Evolutionary conservation across 2,329 filamentous ascomycete genomes (phyloP), one percentile per base, ranked within the genome.

Genomic region (Neodidymelliopsis sp.): DNA sequence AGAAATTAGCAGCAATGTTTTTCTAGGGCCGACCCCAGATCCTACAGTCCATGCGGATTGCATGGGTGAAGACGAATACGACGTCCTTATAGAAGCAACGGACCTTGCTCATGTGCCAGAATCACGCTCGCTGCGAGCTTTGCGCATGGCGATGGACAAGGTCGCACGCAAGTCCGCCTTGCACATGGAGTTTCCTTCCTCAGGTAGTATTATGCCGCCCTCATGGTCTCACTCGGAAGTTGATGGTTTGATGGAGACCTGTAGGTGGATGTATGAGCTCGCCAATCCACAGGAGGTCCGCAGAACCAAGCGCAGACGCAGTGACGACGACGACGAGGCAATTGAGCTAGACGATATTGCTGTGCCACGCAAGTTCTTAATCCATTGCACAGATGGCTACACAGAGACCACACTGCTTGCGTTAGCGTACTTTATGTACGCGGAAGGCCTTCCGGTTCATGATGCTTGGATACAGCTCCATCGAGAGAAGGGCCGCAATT

Each of bases 331-430:
- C 44, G 69, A 72, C 6, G 83, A 86, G 57, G 84, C 87, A 57
- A 79, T 81, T 43, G 74, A 76, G 34, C 84, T 87, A 79, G 61
- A 55, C 69, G 68, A 69, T 22, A 56, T 69, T 45, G 45, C 58
- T 41, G 62, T 41, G 25, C 84, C 45, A 79, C 85, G 55, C 40
- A 91, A 86, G 66, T 84, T 97, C 24, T 82, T 97, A 23, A 89
- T 99, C 29, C 93, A 97, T 73, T 97, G 94, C 71, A 87, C 88
- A 2, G 94, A 99, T 71, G 94, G 94, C 13, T 99, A 99, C 66
- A 99, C 94, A 0, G 94, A 99, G 73, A 93, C 89, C 1, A 91
- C 91, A 2, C 81, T 99, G 72, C 80, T 99, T 13, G 91, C 84
- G 2, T 84, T 99, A 28, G 90, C 93, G 8, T 99, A 99, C 73